Evolutionary conservation across 2,329 filamentous ascomycete species (phyloP).

Genomic region (Verticillium tricorpus): DNA sequence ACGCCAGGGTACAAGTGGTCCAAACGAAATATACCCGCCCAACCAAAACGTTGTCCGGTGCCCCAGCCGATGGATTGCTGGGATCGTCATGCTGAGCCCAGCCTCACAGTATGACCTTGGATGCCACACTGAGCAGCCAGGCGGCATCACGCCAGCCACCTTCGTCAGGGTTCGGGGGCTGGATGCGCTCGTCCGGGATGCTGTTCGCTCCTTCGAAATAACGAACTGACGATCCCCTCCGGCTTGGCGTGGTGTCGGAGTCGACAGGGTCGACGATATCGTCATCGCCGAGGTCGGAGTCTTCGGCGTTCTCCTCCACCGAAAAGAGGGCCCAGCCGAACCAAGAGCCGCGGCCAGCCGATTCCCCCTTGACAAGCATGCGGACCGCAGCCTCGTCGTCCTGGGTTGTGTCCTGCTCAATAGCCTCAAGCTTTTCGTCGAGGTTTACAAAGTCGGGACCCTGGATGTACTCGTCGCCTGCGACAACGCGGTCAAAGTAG

Average conservation of each 20-base stretch:
- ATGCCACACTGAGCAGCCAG: conserved; percentile 62
- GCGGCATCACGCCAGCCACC: conserved; percentile 64
- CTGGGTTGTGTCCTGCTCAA: conserved; percentile 44
- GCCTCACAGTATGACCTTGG: conserved; percentile 52
- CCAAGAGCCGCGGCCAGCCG: conserved; percentile 51
- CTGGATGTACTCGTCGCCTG: conserved; percentile 29
- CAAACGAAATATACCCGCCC: neutral
- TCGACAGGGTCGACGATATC: conserved; percentile 17
- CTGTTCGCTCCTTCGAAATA: conserved; percentile 36
- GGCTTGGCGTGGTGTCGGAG: conserved; percentile 18
- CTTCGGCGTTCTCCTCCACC: conserved; percentile 56
- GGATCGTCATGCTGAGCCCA: neutral
- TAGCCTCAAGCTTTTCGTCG: conserved; percentile 53
- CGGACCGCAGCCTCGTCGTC: conserved; percentile 57
- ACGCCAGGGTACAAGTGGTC: neutral
- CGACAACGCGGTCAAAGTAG: conserved; percentile 32
- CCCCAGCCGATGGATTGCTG: neutral
- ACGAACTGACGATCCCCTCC: conserved; percentile 23
- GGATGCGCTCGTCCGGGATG: conserved; percentile 41
- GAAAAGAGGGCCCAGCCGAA: conserved; percentile 61
- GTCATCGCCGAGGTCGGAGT: conserved; percentile 36
- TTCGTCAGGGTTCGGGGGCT: conserved; percentile 44
- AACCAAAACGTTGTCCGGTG: neutral
- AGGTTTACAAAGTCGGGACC: conserved; percentile 61
- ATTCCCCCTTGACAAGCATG: conserved; percentile 49